Base-by-base conservation (phyloP, 192 early-diverging fungal genomes). In the Dispira parvispora region DNA sequence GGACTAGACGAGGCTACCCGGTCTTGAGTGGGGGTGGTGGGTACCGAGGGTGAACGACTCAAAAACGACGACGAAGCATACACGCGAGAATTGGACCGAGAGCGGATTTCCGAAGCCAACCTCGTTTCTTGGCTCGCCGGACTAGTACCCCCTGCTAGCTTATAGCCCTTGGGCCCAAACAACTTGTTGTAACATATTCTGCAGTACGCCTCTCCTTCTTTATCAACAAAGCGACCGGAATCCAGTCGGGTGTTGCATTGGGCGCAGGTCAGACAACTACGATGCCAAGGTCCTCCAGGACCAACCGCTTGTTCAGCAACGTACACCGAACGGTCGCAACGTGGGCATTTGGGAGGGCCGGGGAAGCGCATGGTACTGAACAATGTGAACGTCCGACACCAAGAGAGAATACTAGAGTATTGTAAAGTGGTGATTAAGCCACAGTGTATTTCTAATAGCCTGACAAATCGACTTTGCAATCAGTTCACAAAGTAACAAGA, bases 221-320 rank as follows among this genome's bases (percentile, higher is more conserved):
- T 73, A 28, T 78, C 76, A 12, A 73, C 68, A 57, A 78, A 43
- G 3, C 64, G 74, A 27, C 68, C 62, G 18, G 76, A 71, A 53
- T 64, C 68, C 25, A 78, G 66, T n/a, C 73, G 47, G 26, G 64
- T 68, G 45, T 64, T 62, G 61, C 76, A 78, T 56, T 70, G 64
- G 46, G 46, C 74, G 71, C 76, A 78, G n/a, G 68, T 70, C 53
- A 78, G 68, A 63, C 76, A 78, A 20, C 61, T 55, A 25, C 71
- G 70, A 42, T 78, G 76, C 76, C 76, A 78, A 11, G 72, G 64
- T 3, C 76, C 76, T 21, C 69, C 67, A 0, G 76, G 76, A 1
- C 76, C 76, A 43, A 78, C 66, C 0, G 71, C 74, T 66, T 78
- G 72, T 45, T 78, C 76, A 12, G 76, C 76, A 42, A 73, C 71